Evolutionary conservation across 2,329 filamentous ascomycete species (phyloP), one percentile per base, ranked within the genome.

Genomic region (Stagonosporopsis cucurbitacearum): DNA sequence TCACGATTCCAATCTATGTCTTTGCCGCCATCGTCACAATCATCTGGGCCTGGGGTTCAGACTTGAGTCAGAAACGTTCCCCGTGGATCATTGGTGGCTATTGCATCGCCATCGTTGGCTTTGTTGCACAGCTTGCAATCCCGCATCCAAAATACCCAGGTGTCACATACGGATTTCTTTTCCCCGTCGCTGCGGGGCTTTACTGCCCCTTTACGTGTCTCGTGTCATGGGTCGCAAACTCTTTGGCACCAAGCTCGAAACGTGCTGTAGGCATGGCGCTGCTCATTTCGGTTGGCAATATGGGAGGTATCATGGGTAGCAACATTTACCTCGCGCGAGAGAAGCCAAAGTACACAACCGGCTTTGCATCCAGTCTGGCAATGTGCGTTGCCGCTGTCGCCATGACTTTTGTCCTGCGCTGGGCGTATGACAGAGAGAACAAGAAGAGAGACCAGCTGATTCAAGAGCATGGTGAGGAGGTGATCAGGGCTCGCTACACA

Each of bases 11-110:
- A 2, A 68, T 78, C 40, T 79, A 77, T 60, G 70, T 78, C 23
- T 77, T 78, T 33, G 77, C 77, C 7, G 71, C 75, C 11, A 74
- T 76, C n/a, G 58, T 77, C 22, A 75, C 75, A 7, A 57, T 79
- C 5, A 60, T 68, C 11, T 77, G 76, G 23, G 81, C 83, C 0
- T 80, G 78, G 62, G 62, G 76, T 6, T 83, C 82, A 1, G 84
- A 87, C 61, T 70, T 77, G 0, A 68, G 81, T 3, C 80, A 77
- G 36, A 80, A 81, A 55, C 81, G 84, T 0, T 86, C 81, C 57
- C 74, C 75, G 11, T 87, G 86, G 73, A 81, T 82, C 32, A 77
- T 86, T 13, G 63, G 73, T 3, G 83, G 83, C 9, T 79, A 81
- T 44, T 58, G 73, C 20, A 74, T 86, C 46, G 79, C 82, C 11